Evolutionary conservation across 75 land plant species (phyloP), one percentile per base, ranked within the genome.

Genomic region (Cryptomeria japonica): DNA sequence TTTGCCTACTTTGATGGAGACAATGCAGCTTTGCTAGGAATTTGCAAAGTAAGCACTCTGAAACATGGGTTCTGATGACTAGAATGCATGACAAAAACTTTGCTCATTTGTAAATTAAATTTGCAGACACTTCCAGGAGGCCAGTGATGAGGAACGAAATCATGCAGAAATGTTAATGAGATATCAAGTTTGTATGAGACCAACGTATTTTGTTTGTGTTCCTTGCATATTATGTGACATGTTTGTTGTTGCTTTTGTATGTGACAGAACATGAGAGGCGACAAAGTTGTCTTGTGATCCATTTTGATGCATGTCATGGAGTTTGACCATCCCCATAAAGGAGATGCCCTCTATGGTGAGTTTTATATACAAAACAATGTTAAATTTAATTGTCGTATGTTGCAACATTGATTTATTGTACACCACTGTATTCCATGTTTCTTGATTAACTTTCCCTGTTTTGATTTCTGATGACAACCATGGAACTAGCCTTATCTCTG

Each of bases 311-410:
- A 97, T 15, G 34, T 89, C 80, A 84, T 84, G 56, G 99, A 97
- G 61, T 97, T 95, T 88, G 96, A 96, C 86, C 88, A 96, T 86
- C 36, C 88, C 22, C 95, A 96, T 39, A 97, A 97, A 86, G 99
- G 96, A 77, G 99, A 97, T 91, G 99, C 99, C 15, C 92, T 97
- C n/a, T 92, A 95, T 91, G 98, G 99, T 97, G 55, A 89, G 90
- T 83, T 79, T 41, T 38, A 25, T 28, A 47, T 28, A 42, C n/a
- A 16, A 9, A 1, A 10, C 28, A 22, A 9, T 4, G 0, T 14
- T 1, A 51, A 8, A 25, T 14, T 84, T 36, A 42, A 28, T 49
- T 51, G 2, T 36, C 32, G 8, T 36, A 12, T 32, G 7, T 1
- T 15, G 34, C 3, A 18, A 39, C 83, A 14, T 28, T 53, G 9